Base-by-base conservation (phyloP, 1,139 yeast genomes). In the Suhomyces choctaworum region DNA sequence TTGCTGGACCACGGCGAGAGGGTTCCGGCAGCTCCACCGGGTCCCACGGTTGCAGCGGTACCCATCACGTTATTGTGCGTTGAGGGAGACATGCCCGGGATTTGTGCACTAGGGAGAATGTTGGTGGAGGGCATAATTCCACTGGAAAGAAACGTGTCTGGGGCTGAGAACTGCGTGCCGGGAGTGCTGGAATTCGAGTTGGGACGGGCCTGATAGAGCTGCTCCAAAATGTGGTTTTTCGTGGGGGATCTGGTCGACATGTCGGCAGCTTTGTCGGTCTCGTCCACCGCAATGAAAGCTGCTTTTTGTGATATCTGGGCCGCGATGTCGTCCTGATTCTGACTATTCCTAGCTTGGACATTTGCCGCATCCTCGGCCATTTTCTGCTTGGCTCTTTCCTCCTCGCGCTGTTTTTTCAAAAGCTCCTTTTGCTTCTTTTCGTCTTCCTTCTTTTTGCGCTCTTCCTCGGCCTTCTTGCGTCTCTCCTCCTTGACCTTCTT, bases 391-490 rank as follows among this genome's bases (percentile, higher is more conserved):
- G 41, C 45, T 10, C 47, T 38, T 56, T 64, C 68, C 47, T 62
- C 70, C 52, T 66, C 64, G 51, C 58, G 59, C 48, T 67, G 66
- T 58, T 70, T 66, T 45, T 59, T 69, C 49, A 57, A 66, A 15
- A 47, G 30, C 41, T 51, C 71, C 60, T 66, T 73, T 60, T 58
- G 70, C 52, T 57, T 66, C 62, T 60, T 73, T 46, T 61, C 73
- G 50, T 62, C 73, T 45, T 62, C 76, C 64, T 60, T 72, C 52
- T 51, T 66, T 65, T 36, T 56, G 35, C 58, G 57, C 50, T 57
- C 68, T 42, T 54, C 66, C 42, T 56, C 82, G 4, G 69, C 70
- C 38, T 69, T 75, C 51, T 66, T 72, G 50, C 67, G 66, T 40
- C 72, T 67, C 34, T 64, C 73, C 45, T 71, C 78, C 44, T 70